phyloP scores from a whole-genome alignment of 23 red algal species.

The Gracilaria domingensis region DNA sequence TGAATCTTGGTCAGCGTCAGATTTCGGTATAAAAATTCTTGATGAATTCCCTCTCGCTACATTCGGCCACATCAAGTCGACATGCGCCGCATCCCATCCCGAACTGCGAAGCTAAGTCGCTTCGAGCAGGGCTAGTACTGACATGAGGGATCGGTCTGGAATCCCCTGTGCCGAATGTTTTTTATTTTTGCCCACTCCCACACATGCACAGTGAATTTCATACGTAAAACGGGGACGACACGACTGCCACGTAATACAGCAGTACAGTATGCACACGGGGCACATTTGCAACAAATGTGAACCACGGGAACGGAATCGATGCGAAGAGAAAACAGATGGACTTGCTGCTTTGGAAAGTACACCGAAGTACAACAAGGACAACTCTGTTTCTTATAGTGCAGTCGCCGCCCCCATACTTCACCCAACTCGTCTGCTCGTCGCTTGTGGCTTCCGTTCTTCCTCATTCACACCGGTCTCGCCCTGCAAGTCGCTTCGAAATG shows the following conservation, averaged over 20 bases:
- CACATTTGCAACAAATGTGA: too few relatives aligned
- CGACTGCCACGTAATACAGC: too few relatives aligned
- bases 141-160: slow-evolving; percentile 58
- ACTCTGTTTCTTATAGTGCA: neutral
- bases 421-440: neutral
- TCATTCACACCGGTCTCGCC: neutral
- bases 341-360: neutral
- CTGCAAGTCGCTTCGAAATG: slow-evolving; percentile 20
- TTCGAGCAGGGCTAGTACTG: slow-evolving; percentile 59
- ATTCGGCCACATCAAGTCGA: slow-evolving; percentile 57
- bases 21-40: too few relatives aligned
- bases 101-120: slow-evolving; percentile 59
- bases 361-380: neutral
- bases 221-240: too few relatives aligned
- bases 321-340: neutral
- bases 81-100: slow-evolving; percentile 60
- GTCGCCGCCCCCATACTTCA: too few relatives aligned
- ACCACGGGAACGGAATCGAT: neutral
- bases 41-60: neutral
- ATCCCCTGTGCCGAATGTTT: slow-evolving; percentile 62
- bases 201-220: too few relatives aligned
- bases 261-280: too few relatives aligned
- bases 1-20: too few relatives aligned
- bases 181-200: neutral
- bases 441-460: neutral